A percentile compares a stretch with the other conserved stretches of the same genome.
Evolutionary conservation across 2,329 filamentous ascomycete genomes (phyloP).

Genomic region (Emmonsiellopsis sp.): DNA sequence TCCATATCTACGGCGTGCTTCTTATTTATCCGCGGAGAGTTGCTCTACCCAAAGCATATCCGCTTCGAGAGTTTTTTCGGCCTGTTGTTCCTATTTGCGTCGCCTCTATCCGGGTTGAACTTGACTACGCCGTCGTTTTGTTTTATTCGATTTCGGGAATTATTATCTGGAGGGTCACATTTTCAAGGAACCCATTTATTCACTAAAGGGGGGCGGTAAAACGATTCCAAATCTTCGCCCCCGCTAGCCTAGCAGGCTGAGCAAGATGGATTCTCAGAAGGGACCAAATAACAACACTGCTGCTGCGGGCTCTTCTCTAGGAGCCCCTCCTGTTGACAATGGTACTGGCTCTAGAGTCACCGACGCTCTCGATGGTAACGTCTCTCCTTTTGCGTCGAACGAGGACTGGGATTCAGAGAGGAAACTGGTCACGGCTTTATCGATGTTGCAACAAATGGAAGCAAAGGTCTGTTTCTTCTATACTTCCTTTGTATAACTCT

Average conservation of each 20-base stretch:
- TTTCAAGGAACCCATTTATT: no score
- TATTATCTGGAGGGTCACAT: no score
- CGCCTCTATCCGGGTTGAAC: no score
- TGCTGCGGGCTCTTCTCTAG: neutral
- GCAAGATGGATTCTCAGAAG: neutral
- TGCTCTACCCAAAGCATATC: no score
- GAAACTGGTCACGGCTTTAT: slow-evolving; percentile 30
- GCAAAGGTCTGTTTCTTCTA: slow-evolving; percentile 9
- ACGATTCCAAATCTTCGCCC: no score
- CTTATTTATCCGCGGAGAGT: no score
- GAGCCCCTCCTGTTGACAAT: neutral
- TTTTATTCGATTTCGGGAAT: no score
- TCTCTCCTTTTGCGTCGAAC: neutral
- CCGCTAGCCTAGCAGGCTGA: neutral
- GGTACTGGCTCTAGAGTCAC: neutral
- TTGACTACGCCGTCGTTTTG: no score
- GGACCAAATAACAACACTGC: neutral
- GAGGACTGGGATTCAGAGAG: slow-evolving; percentile 24
- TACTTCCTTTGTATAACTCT: neutral
- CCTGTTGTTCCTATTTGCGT: no score
- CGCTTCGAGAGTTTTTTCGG: no score
- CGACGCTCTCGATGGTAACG: neutral
- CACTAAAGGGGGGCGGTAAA: no score
- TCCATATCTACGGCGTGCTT: no score
- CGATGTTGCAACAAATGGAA: slow-evolving; percentile 32